Evolutionary conservation across 495 filamentous ascomycete species (phyloP), one percentile per base, ranked within the genome.

Genomic region (Paragyromitra xinjiangensis): DNA sequence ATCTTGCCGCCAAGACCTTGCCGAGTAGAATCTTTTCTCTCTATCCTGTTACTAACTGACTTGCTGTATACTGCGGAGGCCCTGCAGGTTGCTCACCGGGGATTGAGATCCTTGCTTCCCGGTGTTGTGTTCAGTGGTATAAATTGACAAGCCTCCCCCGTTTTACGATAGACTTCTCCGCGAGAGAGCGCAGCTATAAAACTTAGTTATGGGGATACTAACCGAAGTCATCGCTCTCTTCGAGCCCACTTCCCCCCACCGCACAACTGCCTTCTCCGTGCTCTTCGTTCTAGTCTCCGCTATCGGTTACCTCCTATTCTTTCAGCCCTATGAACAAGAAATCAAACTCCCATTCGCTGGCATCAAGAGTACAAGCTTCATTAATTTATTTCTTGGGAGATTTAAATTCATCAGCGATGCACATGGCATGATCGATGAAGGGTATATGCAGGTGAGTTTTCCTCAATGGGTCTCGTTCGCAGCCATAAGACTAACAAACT

Each of bases 291-390:
- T 75, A 16, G 16, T 22, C 9, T 29, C 56, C 12, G 48, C 44
- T 9, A 2, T 64, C 16, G 26, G 53, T 0, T 53, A 71, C n/a
- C 12, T 75, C 19, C 0, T 45, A 29, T 8, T 56, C 4, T 24
- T 56, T 8, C 73, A 64, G 22, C 66, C 66, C 2, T 44, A 71
- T 19, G 2, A 73, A 14, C 44, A 75, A 11, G 24, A 37, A 16
- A 37, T 70, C 11, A 58, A 71, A 1, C 9, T 71, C 29, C 73
- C 73, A n/a, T 64, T 75, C 29, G 58, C 24, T 6, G 73, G 73
- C 1, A 40, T 64, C 4, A 63, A 48, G 48, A 71, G 51, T 6
- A 39, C 73, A 34, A 55, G 69, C 12, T 56, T 64, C 24, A 6
- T 71, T 34, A 75, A 14, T 22, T 7, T 75, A 37, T 75, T 48